Base-by-base conservation (phyloP, 2,329 filamentous ascomycete species). In the Venturiaceae sp. region DNA sequence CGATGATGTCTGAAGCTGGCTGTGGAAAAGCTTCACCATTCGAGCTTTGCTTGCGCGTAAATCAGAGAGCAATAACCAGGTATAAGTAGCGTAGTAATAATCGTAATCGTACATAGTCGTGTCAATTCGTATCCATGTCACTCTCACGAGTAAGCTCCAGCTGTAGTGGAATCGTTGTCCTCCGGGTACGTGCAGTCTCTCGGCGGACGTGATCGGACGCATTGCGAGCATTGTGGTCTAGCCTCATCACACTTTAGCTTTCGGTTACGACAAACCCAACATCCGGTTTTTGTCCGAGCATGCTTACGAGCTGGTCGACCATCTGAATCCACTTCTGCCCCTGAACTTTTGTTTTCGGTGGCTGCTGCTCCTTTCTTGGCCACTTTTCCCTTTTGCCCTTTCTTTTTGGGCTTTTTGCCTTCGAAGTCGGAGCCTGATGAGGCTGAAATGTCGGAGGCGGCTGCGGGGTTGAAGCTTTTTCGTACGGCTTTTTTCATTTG, bases 221-320 rank as follows among this genome's bases (percentile, higher is more conserved):
- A 96, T 67, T 96, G 96, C 65, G 87, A 78, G 67, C 83, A 85
- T 58, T 76, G 74, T 9, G 82, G 82, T 61, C 79, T 67, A 5
- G 78, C 85, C 71, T 95, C 90, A 68, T 96, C 92, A 71, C 92
- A 96, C 72, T 96, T 96, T 55, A 96, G 77, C 76, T 96, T 91
- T 53, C 92, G 79, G 71, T 95, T 88, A 64, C 92, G 81, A 72
- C 92, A 96, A 2, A 91, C 96, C 63, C 96, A 75, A 70, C 92
- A 96, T 36, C 92, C 92, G 3, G 92, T 96, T 53, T 92, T 84
- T 21, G 95, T 90, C 63, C 92, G 81, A 6, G 16, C 5, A 5
- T 8, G 19, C 74, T 87, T 92, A 33, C 32, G 33, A 33, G 53
- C 28, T 14, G 26, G 58, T 5, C 33, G 30, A 34, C 54, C 34